Evolutionary conservation across 768 basidiomycete species (phyloP).

Genomic region (Pholiota microspora): DNA sequence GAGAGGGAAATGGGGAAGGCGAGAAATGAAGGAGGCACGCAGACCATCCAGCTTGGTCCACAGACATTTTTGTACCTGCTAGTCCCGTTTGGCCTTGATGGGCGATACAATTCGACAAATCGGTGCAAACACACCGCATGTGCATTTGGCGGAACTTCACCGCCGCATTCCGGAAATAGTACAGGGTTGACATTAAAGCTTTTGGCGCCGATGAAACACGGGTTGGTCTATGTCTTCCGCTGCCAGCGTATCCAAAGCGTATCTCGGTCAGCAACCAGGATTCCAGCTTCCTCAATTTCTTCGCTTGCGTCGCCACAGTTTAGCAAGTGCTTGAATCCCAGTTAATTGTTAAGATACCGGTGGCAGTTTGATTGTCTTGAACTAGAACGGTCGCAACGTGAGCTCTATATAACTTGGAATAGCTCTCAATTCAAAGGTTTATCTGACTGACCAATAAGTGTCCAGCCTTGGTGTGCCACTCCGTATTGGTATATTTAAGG

Average conservation of each 20-base stretch:
- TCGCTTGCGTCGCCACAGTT: not conserved
- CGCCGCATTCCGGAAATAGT: not conserved
- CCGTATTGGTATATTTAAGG: not conserved
- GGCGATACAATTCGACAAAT: not conserved
- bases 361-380: not conserved
- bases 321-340: too few species aligned
- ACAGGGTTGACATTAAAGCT: too few species aligned
- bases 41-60: slow-evolving; percentile 13
- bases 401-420: not conserved
- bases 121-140: not conserved
- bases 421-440: not conserved
- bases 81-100: slow-evolving; percentile 8
- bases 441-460: not conserved
- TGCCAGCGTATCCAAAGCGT: too few species aligned
- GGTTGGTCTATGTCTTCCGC: not conserved
- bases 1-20: slow-evolving; percentile 2
- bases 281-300: too few species aligned
- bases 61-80: slow-evolving; percentile 12
- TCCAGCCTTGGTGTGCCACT: not conserved
- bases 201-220: not conserved
- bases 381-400: not conserved
- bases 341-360: too few species aligned
- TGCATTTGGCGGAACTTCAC: not conserved
- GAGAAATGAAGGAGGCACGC: slow-evolving; percentile 11
- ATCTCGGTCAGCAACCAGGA: too few species aligned